Base-by-base conservation (phyloP, 805 yeast species). In the Wickerhamomyces queroliae region DNA sequence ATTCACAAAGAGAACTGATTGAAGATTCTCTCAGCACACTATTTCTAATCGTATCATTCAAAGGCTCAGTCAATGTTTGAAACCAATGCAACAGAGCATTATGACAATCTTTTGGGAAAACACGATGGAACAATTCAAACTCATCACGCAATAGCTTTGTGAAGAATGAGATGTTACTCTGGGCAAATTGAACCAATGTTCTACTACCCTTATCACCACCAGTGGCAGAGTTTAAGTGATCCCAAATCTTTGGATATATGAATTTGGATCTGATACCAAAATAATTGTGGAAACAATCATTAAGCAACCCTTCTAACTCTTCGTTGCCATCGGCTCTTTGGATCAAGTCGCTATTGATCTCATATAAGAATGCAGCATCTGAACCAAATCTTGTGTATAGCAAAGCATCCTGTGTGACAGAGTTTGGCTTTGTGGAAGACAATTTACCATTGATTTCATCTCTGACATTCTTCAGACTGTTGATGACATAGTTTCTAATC, bases 31-130 rank as follows among this genome's bases (percentile, higher is more conserved):
- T 74, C 31, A 89, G 66, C 2, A 88, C 75, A 35, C 72, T 68
- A 41, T 78, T 74, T 46, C 96, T 70, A 26, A 87, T 57, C 2
- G 69, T 59, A 46, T 85, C 91, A 51, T 89, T 84, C 20, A 90
- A 62, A 0, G 96, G 93, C 27, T 88, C 96, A 24, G 86, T 67
- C 4, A 88, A 50, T 19, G 68, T 70, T 34, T 72, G 74, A 43
- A 84, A 73, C 79, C 86, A 87, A 7, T 63, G 60, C 40, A 74
- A 72, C 35, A 85, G 56, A 18, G 53, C 52, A 22, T 42, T 35
- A 41, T 53, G 72, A 62, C 61, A 29, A 39, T 67, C 62, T 4
- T 46, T 53, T 36, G 58, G 61, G 54, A 86, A 83, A 26, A 82
- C 70, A 30, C 64, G 61, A 29, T 61, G 62, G 56, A 83, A 89